Evolutionary conservation across 805 yeast species (phyloP), one percentile per base, ranked within the genome.

Genomic region (Kluyveromyces dobzhanskii): DNA sequence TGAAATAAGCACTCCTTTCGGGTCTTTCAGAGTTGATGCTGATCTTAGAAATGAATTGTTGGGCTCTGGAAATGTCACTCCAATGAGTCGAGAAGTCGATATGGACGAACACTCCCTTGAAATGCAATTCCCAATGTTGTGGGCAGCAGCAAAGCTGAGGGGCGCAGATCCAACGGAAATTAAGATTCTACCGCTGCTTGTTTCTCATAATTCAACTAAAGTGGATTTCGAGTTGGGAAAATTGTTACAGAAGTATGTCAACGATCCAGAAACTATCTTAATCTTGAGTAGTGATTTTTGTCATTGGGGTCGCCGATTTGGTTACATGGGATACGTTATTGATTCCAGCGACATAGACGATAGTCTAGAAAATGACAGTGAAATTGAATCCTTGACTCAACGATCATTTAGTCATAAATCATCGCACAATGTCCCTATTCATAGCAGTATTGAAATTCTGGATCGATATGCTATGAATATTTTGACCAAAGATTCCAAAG

Each of bases 51-150:
- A 56, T 1, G 48, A 62, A 13, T 53, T 81, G 29, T 41, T 67
- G 3, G 37, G 42, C 12, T 40, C 26, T 17, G 39, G 35, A 2
- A 35, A 32, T 7, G 39, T 37, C 13, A 41, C 16, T 3, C 37
- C 42, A 12, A 82, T 87, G 94, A 57, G 67, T 19, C 45, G 57
- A 2, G 71, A 66, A 0, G 69, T 69, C 11, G 98, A 92, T 57
- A 76, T 78, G 43, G 82, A 80, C 13, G 98, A 92, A 57, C 98
- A 92, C 57, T 80, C 92, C 37, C 75, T 92, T 51, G 98, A 92
- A 53, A 85, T 92, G 95, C 97, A 92, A 59, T 71, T 81, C 54
- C 95, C 97, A 0, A 57, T 50, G 59, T 36, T 53, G 23, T 47
- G 38, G n/a, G 79, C 75, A 43, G 62, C 85, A 7, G 69, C 73